Conservation (phyloP, 2,329 filamentous ascomycete genomes). For the Fusarium decemcellulare region DNA sequence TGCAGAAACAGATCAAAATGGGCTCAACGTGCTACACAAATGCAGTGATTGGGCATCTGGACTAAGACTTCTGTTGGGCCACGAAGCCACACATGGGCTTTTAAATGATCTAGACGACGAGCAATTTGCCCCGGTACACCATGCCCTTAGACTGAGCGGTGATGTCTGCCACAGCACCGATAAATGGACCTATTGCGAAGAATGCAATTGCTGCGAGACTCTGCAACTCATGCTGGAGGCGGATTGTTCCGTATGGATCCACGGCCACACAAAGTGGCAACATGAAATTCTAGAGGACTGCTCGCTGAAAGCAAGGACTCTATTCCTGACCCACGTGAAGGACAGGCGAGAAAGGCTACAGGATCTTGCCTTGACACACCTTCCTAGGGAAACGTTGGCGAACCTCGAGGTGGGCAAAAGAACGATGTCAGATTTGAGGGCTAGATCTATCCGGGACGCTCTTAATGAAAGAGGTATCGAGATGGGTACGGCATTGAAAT, state of each 20-base stretch:
- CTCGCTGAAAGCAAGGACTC: background rate
- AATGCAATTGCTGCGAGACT: background rate
- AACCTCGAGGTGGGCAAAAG: background rate
- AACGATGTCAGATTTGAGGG: background rate
- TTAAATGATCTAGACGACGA: accelerated
- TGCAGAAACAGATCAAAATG: background rate
- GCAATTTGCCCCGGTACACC: background rate
- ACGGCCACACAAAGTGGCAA: accelerated
- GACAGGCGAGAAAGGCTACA: background rate
- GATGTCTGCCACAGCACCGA: background rate
- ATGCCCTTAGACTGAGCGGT: background rate
- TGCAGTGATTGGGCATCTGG: background rate
- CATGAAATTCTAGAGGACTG: accelerated
- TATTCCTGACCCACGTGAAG: background rate
- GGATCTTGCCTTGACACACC: background rate
- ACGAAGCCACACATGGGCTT: too few species aligned
- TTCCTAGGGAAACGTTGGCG: background rate
- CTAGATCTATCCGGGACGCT: background rate
- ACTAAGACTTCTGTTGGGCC: background rate
- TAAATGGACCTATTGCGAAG: background rate
- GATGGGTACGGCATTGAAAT: background rate
- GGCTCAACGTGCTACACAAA: background rate
- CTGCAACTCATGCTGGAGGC: background rate
- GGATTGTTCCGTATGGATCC: background rate
- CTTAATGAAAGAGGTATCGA: background rate